Base-by-base conservation (phyloP, 2,329 filamentous ascomycete species). In the Geosmithia putterillii region DNA sequence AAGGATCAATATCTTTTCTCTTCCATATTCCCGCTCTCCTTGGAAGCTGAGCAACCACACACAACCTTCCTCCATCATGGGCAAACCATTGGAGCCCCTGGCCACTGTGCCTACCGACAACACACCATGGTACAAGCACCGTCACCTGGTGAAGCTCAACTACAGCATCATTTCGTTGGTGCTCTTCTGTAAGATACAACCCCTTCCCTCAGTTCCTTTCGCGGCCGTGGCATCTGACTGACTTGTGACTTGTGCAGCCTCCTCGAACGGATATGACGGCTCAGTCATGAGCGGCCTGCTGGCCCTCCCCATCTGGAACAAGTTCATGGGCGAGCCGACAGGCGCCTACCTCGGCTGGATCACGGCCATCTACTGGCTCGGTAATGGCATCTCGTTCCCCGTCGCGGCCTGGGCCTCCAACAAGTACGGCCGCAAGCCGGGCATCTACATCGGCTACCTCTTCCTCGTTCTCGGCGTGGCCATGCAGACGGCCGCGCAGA, bases 251-350 rank as follows among this genome's bases (percentile, higher is more conserved):
- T 40, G 17, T 22, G 14, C 19, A 25, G 20, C 22, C 8, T 21
- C 19, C 15, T 23, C 37, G 39, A 23, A 46, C 23, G 7, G 18
- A 21, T 38, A 17, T 19, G 34, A 34, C 57, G 53, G 57, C 17
- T 62, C 61, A 1, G 52, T 67, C 44, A 63, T 64, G 57, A 66
- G 67, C 46, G 65, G 62, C 10, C 51, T 67, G 2, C 63, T 65
- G 47, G 54, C 61, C 4, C 51, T 63, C 3, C 23, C 49, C 1
- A 51, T 58, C 43, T 67, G 64, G 65, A 54, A 57, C 41, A 41
- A 45, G 7, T 67, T 70, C 42, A 54, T 55, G 21, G 50, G 10
- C 6, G 23, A 62, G 34, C 64, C 64, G 1, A 37, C 48, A 14
- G 62, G 59, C 3, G 54, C 58, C n/a, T 50, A 57, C 15, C 56